phyloP scores from a whole-genome alignment of 2,329 filamentous ascomycete species.

The Orbilia javanica region DNA sequence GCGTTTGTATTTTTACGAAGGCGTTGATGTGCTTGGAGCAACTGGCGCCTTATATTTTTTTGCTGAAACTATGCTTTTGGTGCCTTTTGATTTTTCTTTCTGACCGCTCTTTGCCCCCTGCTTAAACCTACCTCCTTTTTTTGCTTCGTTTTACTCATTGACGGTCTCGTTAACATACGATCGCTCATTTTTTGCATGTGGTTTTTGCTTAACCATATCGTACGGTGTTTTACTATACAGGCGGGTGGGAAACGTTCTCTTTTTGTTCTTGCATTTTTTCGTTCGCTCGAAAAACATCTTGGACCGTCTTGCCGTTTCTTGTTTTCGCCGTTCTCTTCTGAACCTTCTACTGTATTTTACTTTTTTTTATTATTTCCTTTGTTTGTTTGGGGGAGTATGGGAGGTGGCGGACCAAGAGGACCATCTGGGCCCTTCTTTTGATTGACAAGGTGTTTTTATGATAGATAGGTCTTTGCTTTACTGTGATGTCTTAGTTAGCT shows the following conservation, averaged over 20 bases:
- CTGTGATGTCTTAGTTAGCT: slow-evolving; percentile 6
- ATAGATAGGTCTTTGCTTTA: slow-evolving; percentile 4
- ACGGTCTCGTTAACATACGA: neutral
- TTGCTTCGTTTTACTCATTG: neutral
- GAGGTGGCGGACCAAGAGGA: neutral
- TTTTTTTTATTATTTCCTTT: neutral
- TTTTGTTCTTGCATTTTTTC: neutral
- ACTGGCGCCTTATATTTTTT: neutral
- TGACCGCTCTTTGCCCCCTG: neutral
- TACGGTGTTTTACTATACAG: slow-evolving; percentile 16
- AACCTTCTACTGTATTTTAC: neutral
- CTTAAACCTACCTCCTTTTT: neutral
- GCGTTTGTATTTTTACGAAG: neutral
- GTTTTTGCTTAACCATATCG: neutral
- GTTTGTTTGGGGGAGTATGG: slow-evolving; percentile 1
- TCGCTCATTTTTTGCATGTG: slow-evolving; percentile 9
- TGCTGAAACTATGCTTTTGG: neutral
- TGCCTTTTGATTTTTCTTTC: neutral
- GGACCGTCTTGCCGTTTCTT: neutral
- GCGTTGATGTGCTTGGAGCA: neutral
- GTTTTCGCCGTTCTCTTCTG: neutral
- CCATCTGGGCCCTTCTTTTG: neutral
- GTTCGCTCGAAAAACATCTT: slow-evolving; percentile 5
- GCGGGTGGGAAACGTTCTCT: neutral
- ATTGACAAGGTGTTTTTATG: neutral